These are phyloP conservation scores for Aspergillus proliferans DNA, from an alignment of 2,329 filamentous ascomycete species.

Conservation along the genomic window DNA sequence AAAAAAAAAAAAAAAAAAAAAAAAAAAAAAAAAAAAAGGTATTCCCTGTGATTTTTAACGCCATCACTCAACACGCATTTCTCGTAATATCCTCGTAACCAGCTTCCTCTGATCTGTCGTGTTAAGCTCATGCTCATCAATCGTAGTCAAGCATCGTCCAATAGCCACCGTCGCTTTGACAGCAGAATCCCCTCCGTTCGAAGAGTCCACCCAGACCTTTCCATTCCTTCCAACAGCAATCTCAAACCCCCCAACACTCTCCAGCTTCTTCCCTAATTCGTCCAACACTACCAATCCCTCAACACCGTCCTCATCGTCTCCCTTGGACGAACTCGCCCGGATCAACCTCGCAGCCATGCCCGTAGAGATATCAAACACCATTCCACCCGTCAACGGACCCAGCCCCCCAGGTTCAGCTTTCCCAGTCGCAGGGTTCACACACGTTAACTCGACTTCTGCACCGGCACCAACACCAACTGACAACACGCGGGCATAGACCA, in stretches of 20 bases:
- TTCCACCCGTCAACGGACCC: conserved; percentile 75
- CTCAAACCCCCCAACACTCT: conserved; percentile 63
- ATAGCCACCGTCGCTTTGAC: conserved; percentile 68
- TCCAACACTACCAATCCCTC: conserved; percentile 69
- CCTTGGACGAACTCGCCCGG: conserved; percentile 36
- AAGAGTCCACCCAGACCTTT: conserved; percentile 80
- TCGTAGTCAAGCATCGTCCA: conserved; percentile 68
- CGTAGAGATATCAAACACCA: conserved; percentile 74
- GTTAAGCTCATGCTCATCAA: conserved; percentile 57
- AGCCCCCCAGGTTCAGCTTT: conserved; percentile 83
- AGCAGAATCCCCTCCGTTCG: conserved; percentile 47
- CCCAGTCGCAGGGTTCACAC: conserved; percentile 76
- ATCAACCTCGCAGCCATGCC: conserved; percentile 73
- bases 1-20: no score
- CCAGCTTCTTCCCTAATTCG: conserved; percentile 69
- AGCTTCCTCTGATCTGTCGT: conserved; percentile 42
- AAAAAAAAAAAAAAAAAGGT: neutral
- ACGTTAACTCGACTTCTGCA: conserved; percentile 86
- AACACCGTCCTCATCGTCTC: conserved; percentile 38
- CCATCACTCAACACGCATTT: conserved; percentile 27
- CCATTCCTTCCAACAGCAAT: conserved; percentile 91
- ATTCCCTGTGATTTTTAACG: neutral
- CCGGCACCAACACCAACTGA: conserved; percentile 72
- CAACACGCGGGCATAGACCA: conserved; percentile 83
- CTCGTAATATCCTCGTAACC: conserved; percentile 37